These are phyloP conservation scores for Oryza nivara DNA, from an alignment of 176 grass and related monocot species.

Conservation along the genomic window DNA sequence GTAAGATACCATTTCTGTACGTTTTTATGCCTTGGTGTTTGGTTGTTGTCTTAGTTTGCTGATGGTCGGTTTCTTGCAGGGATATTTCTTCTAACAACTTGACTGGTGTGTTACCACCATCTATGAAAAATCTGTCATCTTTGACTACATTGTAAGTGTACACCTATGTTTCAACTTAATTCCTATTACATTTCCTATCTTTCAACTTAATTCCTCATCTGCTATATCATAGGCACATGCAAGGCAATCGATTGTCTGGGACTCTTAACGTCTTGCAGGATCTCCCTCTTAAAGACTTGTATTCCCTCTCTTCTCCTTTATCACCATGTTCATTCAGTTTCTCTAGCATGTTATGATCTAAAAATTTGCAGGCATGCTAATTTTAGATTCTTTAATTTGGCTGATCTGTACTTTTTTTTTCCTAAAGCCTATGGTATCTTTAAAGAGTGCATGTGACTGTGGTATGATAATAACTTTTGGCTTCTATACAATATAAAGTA, in stretches of 20 bases:
- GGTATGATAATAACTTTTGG: neutral
- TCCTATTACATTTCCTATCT: neutral
- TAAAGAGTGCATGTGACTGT: neutral
- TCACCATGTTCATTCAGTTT: constrained; percentile 14
- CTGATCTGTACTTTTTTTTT: neutral
- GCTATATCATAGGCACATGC: constrained; percentile 60
- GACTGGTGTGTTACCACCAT: constrained; percentile 68
- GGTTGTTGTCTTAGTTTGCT: constrained; percentile 7
- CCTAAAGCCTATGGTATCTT: constrained; percentile 16
- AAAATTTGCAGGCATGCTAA: constrained; percentile 6
- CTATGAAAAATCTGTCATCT: constrained; percentile 77
- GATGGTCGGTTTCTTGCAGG: constrained; percentile 40
- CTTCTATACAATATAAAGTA: constrained; percentile 21
- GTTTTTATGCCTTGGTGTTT: constrained; percentile 1
- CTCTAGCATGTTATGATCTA: neutral
- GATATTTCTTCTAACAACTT: constrained; percentile 92
- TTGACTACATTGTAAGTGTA: constrained; percentile 89
- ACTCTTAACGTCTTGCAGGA: constrained; percentile 76
- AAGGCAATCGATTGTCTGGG: constrained; percentile 83
- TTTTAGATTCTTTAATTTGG: constrained; percentile 33
- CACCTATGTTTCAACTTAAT: constrained; percentile 12
- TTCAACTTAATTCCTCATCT: constrained; percentile 21
- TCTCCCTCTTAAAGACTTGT: constrained; percentile 90
- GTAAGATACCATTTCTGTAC: constrained; percentile 53
- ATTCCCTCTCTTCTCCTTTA: constrained; percentile 26